Conservation (phyloP, 2,329 filamentous ascomycete species). For the Cytospora schulzeri region DNA sequence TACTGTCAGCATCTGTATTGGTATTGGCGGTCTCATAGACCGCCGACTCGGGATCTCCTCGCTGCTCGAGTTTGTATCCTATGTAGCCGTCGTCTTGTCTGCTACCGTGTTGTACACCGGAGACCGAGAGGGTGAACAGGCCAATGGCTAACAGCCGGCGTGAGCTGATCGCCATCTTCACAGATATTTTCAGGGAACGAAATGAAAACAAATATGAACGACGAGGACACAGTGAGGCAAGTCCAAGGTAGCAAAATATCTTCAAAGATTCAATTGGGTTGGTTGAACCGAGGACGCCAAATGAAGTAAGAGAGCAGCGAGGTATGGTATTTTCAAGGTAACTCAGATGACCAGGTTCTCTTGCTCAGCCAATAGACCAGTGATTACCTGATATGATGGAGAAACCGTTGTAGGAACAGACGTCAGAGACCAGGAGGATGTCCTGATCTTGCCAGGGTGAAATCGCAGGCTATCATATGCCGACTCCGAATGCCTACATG, state of each 20-base stretch:
- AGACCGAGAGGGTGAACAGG: not conserved
- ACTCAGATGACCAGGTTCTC: not conserved
- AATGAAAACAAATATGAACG: not conserved
- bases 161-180: not conserved
- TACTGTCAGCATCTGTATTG: conserved; percentile 42
- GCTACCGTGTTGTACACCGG: conserved; percentile 29
- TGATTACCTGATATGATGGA: not conserved
- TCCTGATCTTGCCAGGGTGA: no score
- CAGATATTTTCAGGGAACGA: not conserved
- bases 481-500: no score
- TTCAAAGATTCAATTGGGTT: not conserved
- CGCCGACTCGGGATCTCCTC: conserved; percentile 52
- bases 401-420: not conserved
- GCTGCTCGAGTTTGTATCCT: conserved; percentile 55
- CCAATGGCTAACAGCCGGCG: conserved; percentile 2
- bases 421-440: not conserved
- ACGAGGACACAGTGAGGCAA: not conserved
- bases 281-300: not conserved
- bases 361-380: not conserved
- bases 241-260: not conserved
- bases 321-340: not conserved
- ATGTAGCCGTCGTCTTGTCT: conserved; percentile 50
- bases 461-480: no score
- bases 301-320: not conserved
- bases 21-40: conserved; percentile 58